phyloP scores from a whole-genome alignment of 31 red algal species.

The Asparagopsis taxiformis region DNA sequence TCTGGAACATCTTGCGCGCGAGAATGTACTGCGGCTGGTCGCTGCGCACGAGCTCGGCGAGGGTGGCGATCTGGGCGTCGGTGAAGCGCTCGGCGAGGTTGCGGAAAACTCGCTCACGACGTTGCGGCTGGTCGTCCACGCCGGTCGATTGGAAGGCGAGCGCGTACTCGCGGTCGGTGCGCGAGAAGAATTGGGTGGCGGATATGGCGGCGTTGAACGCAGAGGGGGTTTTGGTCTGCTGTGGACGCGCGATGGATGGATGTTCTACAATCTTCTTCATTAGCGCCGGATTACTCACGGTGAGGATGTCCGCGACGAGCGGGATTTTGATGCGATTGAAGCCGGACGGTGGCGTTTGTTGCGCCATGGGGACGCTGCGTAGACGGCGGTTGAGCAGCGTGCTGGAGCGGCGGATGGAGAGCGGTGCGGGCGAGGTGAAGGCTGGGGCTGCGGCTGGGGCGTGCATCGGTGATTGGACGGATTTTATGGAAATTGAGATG shows the following conservation, averaged over 20 bases:
- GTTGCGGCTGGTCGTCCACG: not conserved
- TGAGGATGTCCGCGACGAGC: not conserved
- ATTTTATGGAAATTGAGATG: too few species aligned
- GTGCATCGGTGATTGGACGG: too few species aligned
- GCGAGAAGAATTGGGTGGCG: not conserved
- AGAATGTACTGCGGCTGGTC: not conserved
- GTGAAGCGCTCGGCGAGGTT: not conserved
- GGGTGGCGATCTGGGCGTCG: not conserved
- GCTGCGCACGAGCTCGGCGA: not conserved
- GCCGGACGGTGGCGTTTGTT: too few species aligned
- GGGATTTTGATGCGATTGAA: not conserved
- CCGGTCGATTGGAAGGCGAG: not conserved
- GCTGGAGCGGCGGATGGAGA: too few species aligned
- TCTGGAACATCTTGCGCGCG: not conserved
- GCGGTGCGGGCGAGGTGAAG: too few species aligned
- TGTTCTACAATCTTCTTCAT: not conserved
- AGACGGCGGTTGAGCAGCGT: too few species aligned
- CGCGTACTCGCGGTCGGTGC: not conserved
- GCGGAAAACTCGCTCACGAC: not conserved
- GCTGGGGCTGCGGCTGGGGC: too few species aligned
- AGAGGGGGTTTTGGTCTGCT: not conserved
- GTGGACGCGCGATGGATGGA: not conserved
- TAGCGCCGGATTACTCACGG: not conserved
- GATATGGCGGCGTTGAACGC: not conserved
- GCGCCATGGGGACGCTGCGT: too few species aligned